phyloP scores from a whole-genome alignment of 352 stramenopile species.

The Synura sp. region DNA sequence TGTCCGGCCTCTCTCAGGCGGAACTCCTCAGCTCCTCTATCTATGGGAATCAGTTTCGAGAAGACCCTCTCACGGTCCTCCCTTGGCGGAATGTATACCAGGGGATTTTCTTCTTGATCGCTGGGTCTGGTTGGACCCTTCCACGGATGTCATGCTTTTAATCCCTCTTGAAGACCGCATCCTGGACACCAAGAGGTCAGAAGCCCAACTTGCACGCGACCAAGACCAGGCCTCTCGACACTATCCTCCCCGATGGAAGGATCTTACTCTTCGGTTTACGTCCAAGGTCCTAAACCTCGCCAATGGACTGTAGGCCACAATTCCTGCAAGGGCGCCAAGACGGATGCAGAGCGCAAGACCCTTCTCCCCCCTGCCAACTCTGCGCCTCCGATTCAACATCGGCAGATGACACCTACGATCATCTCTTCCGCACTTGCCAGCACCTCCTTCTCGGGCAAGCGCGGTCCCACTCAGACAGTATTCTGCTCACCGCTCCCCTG shows the following conservation, averaged over 20 bases:
- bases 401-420: too few species aligned
- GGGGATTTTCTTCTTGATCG: too few species aligned
- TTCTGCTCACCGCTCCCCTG: too few species aligned
- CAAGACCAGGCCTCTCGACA: too few species aligned
- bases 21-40: not conserved
- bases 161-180: not conserved
- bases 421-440: too few species aligned
- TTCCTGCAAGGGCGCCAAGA: not conserved
- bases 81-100: not conserved
- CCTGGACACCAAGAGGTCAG: not conserved
- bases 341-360: not conserved
- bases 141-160: not conserved
- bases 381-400: too few species aligned
- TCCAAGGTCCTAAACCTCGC: constrained; percentile 11
- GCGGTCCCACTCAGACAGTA: too few species aligned
- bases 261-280: not conserved
- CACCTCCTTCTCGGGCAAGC: too few species aligned
- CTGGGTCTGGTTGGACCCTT: too few species aligned
- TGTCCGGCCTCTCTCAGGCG: too few species aligned
- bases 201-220: constrained; percentile 12
- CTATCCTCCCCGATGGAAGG: not conserved
- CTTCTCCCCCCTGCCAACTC: too few species aligned
- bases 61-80: not conserved
- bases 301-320: constrained; percentile 12
- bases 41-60: not conserved